A percentile compares a stretch with the other conserved stretches of the same genome.
Evolutionary conservation across 192 early-diverging fungal species (phyloP).

Genomic region (Coemansia sp.): DNA sequence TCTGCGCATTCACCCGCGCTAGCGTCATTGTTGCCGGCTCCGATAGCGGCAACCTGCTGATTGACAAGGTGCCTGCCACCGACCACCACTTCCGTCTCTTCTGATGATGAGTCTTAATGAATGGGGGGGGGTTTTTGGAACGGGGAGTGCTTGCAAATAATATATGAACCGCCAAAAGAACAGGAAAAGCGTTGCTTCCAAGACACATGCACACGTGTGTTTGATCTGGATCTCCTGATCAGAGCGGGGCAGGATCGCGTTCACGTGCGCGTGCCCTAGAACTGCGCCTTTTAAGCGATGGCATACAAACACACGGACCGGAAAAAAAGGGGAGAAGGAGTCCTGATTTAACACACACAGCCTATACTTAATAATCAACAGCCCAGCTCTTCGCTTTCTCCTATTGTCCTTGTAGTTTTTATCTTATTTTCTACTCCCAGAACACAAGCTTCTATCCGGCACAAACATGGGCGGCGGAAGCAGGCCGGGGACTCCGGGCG

Average conservation of each 20-base stretch:
- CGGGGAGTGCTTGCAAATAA: too few relatives aligned
- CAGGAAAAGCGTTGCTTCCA: too few relatives aligned
- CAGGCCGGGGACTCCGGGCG: constrained; percentile 43
- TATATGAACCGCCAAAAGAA: too few relatives aligned
- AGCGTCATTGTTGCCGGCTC: constrained; percentile 51
- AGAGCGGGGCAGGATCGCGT: too few relatives aligned
- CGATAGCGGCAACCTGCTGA: constrained; percentile 51
- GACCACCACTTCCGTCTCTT: background rate
- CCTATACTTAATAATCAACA: background rate
- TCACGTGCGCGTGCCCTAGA: background rate
- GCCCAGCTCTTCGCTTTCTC: background rate
- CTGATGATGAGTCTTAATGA: background rate
- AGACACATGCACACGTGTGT: too few relatives aligned
- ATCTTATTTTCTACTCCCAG: background rate
- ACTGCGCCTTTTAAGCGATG: background rate
- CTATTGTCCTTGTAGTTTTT: constrained; percentile 3
- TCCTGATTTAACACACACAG: too few relatives aligned
- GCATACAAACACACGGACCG: background rate
- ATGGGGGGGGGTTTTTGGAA: background rate
- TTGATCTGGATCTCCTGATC: too few relatives aligned
- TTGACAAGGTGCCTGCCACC: constrained; percentile 17
- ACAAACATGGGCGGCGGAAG: constrained; percentile 33
- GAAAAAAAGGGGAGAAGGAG: background rate
- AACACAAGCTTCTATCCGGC: background rate
- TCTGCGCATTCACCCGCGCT: constrained; percentile 39